phyloP scores from a whole-genome alignment of 2,329 filamentous ascomycete genomes.

The Orbilia brochopaga region DNA sequence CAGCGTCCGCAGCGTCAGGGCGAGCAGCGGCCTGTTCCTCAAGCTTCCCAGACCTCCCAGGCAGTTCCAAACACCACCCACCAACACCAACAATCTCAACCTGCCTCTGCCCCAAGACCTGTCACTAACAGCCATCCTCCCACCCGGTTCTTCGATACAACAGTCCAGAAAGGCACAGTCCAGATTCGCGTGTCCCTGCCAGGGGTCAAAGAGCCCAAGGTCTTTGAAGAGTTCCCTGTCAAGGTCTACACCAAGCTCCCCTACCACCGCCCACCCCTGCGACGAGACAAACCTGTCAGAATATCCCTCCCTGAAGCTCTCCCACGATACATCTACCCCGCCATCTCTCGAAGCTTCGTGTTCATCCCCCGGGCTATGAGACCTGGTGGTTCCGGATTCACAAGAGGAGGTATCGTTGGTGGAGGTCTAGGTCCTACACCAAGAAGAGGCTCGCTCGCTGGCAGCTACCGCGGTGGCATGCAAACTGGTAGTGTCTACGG shows the following conservation, averaged over 20 bases:
- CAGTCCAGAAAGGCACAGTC: conserved; percentile 75
- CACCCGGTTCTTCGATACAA: conserved; percentile 53
- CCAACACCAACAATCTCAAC: conserved; percentile 53
- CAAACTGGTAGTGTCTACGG: conserved; percentile 80
- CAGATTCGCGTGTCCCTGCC: conserved; percentile 82
- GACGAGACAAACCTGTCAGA: conserved; percentile 93
- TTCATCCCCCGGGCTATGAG: conserved; percentile 94
- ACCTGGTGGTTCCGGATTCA: conserved; percentile 61
- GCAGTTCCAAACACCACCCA: conserved; percentile 49
- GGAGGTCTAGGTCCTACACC: conserved; percentile 71
- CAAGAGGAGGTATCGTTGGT: conserved; percentile 63
- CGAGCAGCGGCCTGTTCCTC: conserved; percentile 35
- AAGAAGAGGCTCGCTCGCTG: conserved; percentile 42
- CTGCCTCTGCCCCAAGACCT: conserved; percentile 52
- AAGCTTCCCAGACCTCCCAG: conserved; percentile 37
- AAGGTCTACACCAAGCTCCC: conserved; percentile 93
- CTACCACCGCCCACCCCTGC: conserved; percentile 89
- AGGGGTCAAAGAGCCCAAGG: conserved; percentile 72
- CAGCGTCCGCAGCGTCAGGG: conserved; percentile 45
- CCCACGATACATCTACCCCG: conserved; percentile 89
- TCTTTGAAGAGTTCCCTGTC: conserved; percentile 77
- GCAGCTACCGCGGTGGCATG: conserved; percentile 50
- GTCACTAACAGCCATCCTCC: conserved; percentile 38
- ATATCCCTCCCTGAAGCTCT: conserved; percentile 82
- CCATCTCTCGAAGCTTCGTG: conserved; percentile 89